Evolutionary conservation across 1,284 basidiomycete genomes (phyloP), one percentile per base, ranked within the genome.

Genomic region (Schizophyllum amplum): DNA sequence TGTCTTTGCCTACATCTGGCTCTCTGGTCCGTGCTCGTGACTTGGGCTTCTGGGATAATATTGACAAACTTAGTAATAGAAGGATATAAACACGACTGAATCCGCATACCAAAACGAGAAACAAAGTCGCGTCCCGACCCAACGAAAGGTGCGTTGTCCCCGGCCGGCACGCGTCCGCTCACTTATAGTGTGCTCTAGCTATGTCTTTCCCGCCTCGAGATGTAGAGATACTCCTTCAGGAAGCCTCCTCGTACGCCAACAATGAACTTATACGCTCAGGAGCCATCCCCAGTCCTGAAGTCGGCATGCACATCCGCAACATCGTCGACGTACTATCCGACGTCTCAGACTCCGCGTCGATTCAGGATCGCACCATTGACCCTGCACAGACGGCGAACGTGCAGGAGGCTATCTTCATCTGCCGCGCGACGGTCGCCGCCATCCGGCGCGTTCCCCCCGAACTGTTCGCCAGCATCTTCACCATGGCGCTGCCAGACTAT

Each of bases 371-470:
- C 5, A 33, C 27, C 5, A 13, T 6, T 13, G 27, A 33, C 27
- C 27, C 27, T 33, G 33, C 33, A 17, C 7, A 42, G 6, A 42
- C 17, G 3, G 3, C 7, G 13, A 9, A 17, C 33, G 17, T 42
- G 17, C 3, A 42, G 3, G 2, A 17, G 17, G 33, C 33, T 3
- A 9, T 42, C 11, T 9, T 13, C 7, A 17, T 42, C 53, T 59
- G 47, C 46, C 11, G 24, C 22, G 55, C 59, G n/a, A 22, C 53
- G n/a, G 24, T 60, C 13, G 50, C 57, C 17, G 59, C 61, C 11
- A 24, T 62, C 5, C 61, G 59, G n/a, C 57, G 51, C 33, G 53
- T 62, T 13, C 61, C 59, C 1, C 53, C 59, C 6, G 61, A 62
- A 47, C 49, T 62, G 15, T 55, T 62, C 1, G 51, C 51, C 24